Conservation (phyloP, 2,329 filamentous ascomycete genomes). For the Penicillium rolfsii region DNA sequence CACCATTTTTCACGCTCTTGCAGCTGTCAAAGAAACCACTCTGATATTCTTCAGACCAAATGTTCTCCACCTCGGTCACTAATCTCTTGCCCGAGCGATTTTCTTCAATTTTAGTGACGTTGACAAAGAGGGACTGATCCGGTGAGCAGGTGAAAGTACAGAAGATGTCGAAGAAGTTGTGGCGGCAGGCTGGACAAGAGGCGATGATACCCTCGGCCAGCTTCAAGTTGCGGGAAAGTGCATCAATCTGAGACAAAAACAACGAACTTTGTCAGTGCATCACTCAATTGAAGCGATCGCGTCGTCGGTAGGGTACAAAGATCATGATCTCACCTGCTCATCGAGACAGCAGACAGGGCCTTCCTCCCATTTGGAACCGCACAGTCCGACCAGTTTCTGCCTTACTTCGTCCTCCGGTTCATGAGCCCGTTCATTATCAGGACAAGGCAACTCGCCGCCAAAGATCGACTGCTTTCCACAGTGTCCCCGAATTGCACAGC, state of each 20-base stretch:
- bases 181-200: slow-evolving; percentile 93
- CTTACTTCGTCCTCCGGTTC: slow-evolving; percentile 73
- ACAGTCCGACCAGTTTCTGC: slow-evolving; percentile 79
- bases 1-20: slow-evolving; percentile 98
- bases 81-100: slow-evolving; percentile 59
- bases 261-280: not conserved
- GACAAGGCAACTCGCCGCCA: slow-evolving; percentile 84
- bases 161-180: slow-evolving; percentile 98
- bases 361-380: slow-evolving; percentile 82
- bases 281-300: not conserved
- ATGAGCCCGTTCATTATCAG: slow-evolving; percentile 82
- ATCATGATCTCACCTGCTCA: slow-evolving; percentile 65
- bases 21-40: slow-evolving; percentile 93
- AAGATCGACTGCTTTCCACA: slow-evolving; percentile 93
- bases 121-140: slow-evolving; percentile 92
- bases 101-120: slow-evolving; percentile 75
- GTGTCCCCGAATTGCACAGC: slow-evolving; percentile 87
- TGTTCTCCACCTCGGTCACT: slow-evolving; percentile 89
- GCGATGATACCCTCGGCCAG: slow-evolving; percentile 87
- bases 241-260: slow-evolving; percentile 62
- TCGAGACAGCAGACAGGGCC: slow-evolving; percentile 82
- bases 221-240: slow-evolving; percentile 80
- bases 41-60: slow-evolving; percentile 83
- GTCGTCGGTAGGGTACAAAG: not conserved
- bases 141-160: slow-evolving; percentile 98